Evolutionary conservation across 495 filamentous ascomycete species (phyloP), one percentile per base, ranked within the genome.

Genomic region (Annulohypoxylon maeteangense): DNA sequence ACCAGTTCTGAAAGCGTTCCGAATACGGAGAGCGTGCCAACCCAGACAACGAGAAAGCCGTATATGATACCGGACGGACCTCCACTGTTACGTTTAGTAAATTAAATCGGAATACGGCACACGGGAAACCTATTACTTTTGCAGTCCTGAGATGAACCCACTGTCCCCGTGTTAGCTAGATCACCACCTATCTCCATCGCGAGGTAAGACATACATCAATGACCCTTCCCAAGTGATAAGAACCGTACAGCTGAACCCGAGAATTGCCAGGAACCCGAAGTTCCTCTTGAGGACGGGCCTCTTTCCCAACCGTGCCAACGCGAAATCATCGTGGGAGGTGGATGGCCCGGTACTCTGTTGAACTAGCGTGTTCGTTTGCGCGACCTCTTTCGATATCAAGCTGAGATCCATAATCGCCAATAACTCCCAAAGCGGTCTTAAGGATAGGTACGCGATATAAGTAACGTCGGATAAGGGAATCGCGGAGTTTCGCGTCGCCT

Each of bases 261-360:
- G 50, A 54, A 54, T 54, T 54, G 50, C 50, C 50, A 54, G 34
- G 34, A 54, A 54, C 50, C 50, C 50, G 20, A 54, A 54, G 50
- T 54, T 54, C 22, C 50, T 32, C 50, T 54, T 54, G 50, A 54
- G 50, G 29, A 54, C 50, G 29, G 50, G 50, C 50, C n/a, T 54
- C 27, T 54, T 54, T 6, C 50, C 50, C 16, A 54, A n/a, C 27
- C 50, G 50, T 12, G 29, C 50, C 50, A 54, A 54, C 5, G 14
- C 16, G 50, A 34, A 7, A 34, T 54, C 50, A 34, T 54, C 50
- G 29, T n/a, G 50, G 18, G n/a, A n/a, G n/a, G 27, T 32, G 18
- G 50, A 18, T 32, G 50, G 27, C 4, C 14, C 14, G 16, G n/a
- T 20, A 20, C 50, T 18, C 14, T 14, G 4, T 14, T 25, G 14